These are phyloP conservation scores for Leptomonas seymouri DNA, from an alignment of 208 protist genomes.

Conservation along the genomic window DNA sequence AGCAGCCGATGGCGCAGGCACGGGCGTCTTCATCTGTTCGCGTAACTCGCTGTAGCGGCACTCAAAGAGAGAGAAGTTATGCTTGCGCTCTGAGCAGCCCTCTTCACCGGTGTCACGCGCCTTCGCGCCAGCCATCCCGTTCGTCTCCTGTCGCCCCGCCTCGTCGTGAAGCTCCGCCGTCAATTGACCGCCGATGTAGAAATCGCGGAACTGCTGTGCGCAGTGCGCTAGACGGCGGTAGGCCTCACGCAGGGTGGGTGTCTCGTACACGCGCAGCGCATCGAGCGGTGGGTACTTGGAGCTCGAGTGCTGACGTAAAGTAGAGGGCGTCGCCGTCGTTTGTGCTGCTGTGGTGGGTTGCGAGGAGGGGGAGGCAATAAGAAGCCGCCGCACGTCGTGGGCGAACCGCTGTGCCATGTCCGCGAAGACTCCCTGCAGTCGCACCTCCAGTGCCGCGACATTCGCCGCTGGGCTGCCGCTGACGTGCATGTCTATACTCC, in stretches of 20 bases:
- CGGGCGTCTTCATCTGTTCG: background rate
- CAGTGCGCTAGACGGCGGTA: constrained; percentile 28
- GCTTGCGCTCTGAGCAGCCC: background rate
- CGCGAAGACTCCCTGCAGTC: constrained; percentile 40
- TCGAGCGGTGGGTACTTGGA: constrained; percentile 9
- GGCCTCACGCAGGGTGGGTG: constrained; percentile 27
- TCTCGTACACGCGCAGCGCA: constrained; percentile 33
- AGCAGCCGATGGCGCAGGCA: background rate
- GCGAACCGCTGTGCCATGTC: constrained; percentile 40
- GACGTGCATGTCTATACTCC: constrained; percentile 33
- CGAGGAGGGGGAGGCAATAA: constrained; percentile 20
- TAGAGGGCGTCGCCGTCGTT: background rate
- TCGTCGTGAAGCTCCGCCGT: background rate
- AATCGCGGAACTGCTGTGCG: constrained; percentile 25
- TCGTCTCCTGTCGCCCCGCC: background rate
- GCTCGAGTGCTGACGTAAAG: background rate
- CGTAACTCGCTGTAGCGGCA: constrained; percentile 11
- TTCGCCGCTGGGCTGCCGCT: constrained; percentile 19
- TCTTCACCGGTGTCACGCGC: background rate
- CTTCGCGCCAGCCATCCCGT: background rate
- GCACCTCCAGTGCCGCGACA: constrained; percentile 23
- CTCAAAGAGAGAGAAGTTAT: constrained; percentile 21
- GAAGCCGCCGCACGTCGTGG: constrained; percentile 45
- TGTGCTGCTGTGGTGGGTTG: background rate
- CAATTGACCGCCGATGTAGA: constrained; percentile 34